Evolutionary conservation across 2,329 filamentous ascomycete species (phyloP).

Genomic region (Venturia effusa): DNA sequence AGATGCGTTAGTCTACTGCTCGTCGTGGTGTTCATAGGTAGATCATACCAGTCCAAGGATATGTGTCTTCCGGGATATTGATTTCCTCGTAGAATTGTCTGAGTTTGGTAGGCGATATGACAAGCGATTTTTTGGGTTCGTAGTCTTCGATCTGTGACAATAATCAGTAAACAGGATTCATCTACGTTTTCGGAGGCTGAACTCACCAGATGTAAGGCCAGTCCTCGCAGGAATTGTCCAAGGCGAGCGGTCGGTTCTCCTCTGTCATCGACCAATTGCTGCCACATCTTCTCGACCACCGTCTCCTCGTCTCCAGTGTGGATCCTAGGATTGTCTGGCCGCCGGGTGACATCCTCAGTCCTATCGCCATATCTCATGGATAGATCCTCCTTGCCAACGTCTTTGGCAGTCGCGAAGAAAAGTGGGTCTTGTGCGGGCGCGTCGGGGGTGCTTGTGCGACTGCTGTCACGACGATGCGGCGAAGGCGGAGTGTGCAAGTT

Average conservation of each 20-base stretch:
- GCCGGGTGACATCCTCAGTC: background rate
- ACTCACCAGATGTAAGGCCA: slow-evolving; percentile 63
- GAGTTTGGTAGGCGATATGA: slow-evolving; percentile 68
- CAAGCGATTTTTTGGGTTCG: slow-evolving; percentile 54
- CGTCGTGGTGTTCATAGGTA: background rate
- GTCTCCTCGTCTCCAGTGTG: slow-evolving; percentile 38
- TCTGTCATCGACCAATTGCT: slow-evolving; percentile 57
- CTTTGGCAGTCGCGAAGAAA: slow-evolving; percentile 11
- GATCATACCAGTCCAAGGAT: slow-evolving; percentile 54
- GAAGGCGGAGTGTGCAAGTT: slow-evolving; percentile 46
- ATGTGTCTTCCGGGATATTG: slow-evolving; percentile 51
- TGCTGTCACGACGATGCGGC: slow-evolving; percentile 28
- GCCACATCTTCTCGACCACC: slow-evolving; percentile 64
- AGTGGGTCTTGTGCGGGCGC: slow-evolving; percentile 13
- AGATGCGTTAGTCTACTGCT: background rate
- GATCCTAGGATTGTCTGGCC: background rate
- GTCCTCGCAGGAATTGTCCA: slow-evolving; percentile 58
- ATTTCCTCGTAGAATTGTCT: slow-evolving; percentile 61
- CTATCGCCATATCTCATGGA: slow-evolving; percentile 12
- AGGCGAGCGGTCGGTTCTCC: slow-evolving; percentile 58
- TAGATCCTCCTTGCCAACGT: slow-evolving; percentile 12
- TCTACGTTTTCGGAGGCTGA: background rate
- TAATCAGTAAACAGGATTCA: slow-evolving; percentile 6
- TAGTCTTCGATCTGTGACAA: slow-evolving; percentile 55
- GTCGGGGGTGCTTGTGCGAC: slow-evolving; percentile 27